phyloP scores from a whole-genome alignment of 164 flowering plant genomes.

The Magnolia officinalis region DNA sequence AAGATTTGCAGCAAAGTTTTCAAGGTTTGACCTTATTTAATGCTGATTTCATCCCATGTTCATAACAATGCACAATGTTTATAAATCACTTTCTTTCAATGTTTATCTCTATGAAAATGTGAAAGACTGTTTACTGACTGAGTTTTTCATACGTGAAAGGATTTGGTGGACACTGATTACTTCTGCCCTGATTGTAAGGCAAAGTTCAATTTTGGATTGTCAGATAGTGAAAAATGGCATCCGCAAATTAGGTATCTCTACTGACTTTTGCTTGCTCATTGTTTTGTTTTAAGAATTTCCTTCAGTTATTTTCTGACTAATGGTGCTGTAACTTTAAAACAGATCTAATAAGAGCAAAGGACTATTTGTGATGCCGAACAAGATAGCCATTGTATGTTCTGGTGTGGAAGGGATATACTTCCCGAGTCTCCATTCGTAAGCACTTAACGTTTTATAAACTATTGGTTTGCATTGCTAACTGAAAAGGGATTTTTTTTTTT shows the following conservation, averaged over 20 bases:
- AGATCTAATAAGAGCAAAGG: slow-evolving; percentile 34
- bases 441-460: not conserved
- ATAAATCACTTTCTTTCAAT: not conserved
- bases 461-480: too few relatives aligned
- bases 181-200: slow-evolving; percentile 93
- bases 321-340: slow-evolving; percentile 16
- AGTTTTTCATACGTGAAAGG: slow-evolving; percentile 35
- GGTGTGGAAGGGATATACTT: slow-evolving; percentile 81
- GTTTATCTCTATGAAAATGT: slow-evolving; percentile 1
- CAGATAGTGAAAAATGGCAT: slow-evolving; percentile 37
- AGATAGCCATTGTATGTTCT: slow-evolving; percentile 68
- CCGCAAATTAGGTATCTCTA: slow-evolving; percentile 37
- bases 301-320: slow-evolving; percentile 1
- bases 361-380: slow-evolving; percentile 34
- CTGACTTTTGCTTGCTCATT: not conserved
- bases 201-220: slow-evolving; percentile 71
- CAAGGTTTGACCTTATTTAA: slow-evolving; percentile 47
- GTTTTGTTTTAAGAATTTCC: not conserved
- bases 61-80: not conserved
- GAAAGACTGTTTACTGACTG: slow-evolving; percentile 10
- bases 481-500: too few relatives aligned
- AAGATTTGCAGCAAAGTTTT: slow-evolving; percentile 54
- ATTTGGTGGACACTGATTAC: slow-evolving; percentile 63
- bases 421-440: slow-evolving; percentile 82
- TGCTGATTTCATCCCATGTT: not conserved